These are phyloP conservation scores for Fusarium hainanense DNA, from an alignment of 2,329 filamentous ascomycete genomes.

Conservation along the genomic window DNA sequence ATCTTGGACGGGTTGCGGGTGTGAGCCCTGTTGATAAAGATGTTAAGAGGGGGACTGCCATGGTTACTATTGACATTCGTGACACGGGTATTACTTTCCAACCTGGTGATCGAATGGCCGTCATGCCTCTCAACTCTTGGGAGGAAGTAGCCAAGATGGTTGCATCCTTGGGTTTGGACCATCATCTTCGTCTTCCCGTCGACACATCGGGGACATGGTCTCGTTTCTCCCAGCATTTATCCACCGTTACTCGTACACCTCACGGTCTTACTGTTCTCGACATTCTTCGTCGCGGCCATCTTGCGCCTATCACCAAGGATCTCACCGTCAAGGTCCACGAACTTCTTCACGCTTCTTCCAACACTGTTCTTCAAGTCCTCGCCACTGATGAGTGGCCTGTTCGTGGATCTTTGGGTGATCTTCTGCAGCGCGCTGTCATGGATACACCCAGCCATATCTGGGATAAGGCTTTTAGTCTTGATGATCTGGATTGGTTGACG, in stretches of 20 bases:
- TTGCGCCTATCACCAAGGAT: constrained; percentile 63
- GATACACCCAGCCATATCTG: constrained; percentile 62
- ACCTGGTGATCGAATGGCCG: constrained; percentile 63
- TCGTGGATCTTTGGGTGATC: constrained; percentile 61
- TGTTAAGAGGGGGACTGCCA: constrained; percentile 50
- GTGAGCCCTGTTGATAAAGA: constrained; percentile 57
- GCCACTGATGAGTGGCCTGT: constrained; percentile 64
- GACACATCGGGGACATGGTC: constrained; percentile 56
- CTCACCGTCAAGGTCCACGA: constrained; percentile 61
- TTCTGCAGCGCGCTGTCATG: constrained; percentile 60
- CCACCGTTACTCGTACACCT: constrained; percentile 49
- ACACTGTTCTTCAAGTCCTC: constrained; percentile 60
- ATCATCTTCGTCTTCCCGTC: constrained; percentile 57
- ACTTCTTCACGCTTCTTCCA: constrained; percentile 62
- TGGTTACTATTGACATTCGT: constrained; percentile 63
- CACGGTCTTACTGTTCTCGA: constrained; percentile 58
- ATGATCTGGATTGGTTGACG: constrained; percentile 58
- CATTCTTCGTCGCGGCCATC: constrained; percentile 62
- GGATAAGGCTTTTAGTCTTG: constrained; percentile 61
- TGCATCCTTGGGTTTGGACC: constrained; percentile 61
- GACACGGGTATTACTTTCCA: constrained; percentile 65
- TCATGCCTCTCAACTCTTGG: constrained; percentile 67
- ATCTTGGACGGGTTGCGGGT: constrained; percentile 55
- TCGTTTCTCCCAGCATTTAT: constrained; percentile 60
- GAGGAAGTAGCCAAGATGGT: constrained; percentile 66